Conservation (phyloP, 2,329 filamentous ascomycete species). For the Dothideomycetidae sp. region DNA sequence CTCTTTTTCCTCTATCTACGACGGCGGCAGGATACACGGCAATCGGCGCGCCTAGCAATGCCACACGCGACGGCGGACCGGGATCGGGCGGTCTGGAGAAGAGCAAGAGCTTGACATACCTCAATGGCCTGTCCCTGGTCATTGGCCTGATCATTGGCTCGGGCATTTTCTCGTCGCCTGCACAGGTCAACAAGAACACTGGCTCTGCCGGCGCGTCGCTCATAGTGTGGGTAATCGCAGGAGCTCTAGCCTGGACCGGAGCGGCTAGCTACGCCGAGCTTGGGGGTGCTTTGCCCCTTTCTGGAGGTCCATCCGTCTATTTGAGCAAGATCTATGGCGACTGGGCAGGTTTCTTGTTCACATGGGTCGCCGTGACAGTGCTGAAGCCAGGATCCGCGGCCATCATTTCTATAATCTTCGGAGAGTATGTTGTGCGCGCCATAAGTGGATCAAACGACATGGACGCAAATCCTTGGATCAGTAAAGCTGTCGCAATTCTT, state of each 20-base stretch:
- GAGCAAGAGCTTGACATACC: constrained; percentile 86
- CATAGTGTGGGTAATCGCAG: constrained; percentile 82
- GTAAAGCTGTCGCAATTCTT: constrained; percentile 69
- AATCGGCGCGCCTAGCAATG: constrained; percentile 58
- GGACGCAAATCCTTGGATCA: constrained; percentile 71
- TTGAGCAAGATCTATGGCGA: constrained; percentile 94
- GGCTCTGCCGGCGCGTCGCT: constrained; percentile 83
- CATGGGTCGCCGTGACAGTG: constrained; percentile 88
- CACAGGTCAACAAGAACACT: constrained; percentile 80
- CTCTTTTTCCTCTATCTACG: constrained; percentile 85
- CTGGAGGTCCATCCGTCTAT: constrained; percentile 88
- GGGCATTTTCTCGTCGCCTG: constrained; percentile 89
- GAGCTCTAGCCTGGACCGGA: constrained; percentile 90
- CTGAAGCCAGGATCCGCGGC: constrained; percentile 86
- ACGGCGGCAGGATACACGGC: constrained; percentile 61
- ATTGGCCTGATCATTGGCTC: constrained; percentile 90
- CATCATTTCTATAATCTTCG: constrained; percentile 95
- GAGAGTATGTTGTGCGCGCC: constrained; percentile 87
- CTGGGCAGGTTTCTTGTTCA: constrained; percentile 82
- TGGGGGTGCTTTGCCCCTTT: constrained; percentile 86
- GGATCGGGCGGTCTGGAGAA: constrained; percentile 62
- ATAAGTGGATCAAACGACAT: constrained; percentile 75
- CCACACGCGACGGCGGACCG: constrained; percentile 43
- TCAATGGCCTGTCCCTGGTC: constrained; percentile 85
- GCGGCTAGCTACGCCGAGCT: constrained; percentile 91